Percentiles rank a stretch among this genome's conserved stretches.
Conservation (phyloP, 176 grass and related monocot species). For the Metroxylon sagu region DNA sequence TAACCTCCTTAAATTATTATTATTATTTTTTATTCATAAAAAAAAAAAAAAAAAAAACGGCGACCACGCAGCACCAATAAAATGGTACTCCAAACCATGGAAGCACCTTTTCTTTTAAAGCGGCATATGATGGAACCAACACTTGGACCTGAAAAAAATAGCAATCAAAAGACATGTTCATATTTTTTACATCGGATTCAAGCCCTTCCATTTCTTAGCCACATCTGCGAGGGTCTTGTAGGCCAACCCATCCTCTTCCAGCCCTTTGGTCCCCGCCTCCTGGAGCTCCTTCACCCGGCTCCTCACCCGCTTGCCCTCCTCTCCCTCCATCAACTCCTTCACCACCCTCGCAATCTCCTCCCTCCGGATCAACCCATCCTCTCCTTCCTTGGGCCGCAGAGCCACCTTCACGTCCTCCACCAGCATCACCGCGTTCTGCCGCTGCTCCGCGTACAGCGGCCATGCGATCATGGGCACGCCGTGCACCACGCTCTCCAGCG, state of each 20-base stretch:
- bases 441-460: conserved; percentile 10
- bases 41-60: too few species aligned
- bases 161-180: too few species aligned
- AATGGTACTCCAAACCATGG: too few species aligned
- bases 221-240: background rate
- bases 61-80: too few species aligned
- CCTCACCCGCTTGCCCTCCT: background rate
- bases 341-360: conserved; percentile 2
- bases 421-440: conserved; percentile 4
- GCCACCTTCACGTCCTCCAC: background rate
- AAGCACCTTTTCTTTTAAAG: too few species aligned
- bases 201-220: background rate
- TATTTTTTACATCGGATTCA: too few species aligned
- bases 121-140: too few species aligned
- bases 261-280: background rate
- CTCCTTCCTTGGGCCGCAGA: background rate
- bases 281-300: background rate
- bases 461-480: conserved; percentile 15
- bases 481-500: conserved; percentile 4
- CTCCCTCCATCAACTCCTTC: conserved; percentile 3
- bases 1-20: too few species aligned
- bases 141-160: too few species aligned
- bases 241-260: background rate
- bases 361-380: background rate
- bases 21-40: too few species aligned